Conservation (phyloP, 2,329 filamentous ascomycete genomes). For the Lachnellula hyalina region DNA sequence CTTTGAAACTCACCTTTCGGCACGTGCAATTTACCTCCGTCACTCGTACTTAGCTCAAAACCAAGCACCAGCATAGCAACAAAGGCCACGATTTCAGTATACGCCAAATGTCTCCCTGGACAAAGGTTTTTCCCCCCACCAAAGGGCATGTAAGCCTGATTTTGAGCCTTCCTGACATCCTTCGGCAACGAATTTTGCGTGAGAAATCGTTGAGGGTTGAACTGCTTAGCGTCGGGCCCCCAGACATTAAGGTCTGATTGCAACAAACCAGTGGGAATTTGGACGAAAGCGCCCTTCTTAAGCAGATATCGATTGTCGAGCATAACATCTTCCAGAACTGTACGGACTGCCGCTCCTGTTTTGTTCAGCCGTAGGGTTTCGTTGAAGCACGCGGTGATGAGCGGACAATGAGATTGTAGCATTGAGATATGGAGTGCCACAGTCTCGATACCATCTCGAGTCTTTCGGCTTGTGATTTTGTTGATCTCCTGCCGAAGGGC, state of each 20-base stretch:
- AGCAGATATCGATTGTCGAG: constrained; percentile 38
- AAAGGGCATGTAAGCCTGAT: constrained; percentile 31
- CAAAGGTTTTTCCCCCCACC: constrained; percentile 36
- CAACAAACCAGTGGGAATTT: constrained; percentile 39
- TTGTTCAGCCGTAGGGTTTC: constrained; percentile 40
- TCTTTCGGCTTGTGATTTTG: constrained; percentile 6
- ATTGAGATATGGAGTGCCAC: constrained; percentile 32
- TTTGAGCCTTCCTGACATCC: constrained; percentile 9
- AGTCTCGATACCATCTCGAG: constrained; percentile 3
- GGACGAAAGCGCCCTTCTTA: constrained; percentile 36
- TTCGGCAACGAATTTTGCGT: constrained; percentile 7
- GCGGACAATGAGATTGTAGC: constrained; percentile 35
- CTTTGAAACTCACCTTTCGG: constrained; percentile 7
- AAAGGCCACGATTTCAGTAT: constrained; percentile 33
- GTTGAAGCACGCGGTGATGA: constrained; percentile 39
- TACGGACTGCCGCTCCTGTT: constrained; percentile 34
- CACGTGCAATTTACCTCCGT: constrained; percentile 8
- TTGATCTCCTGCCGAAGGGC: constrained; percentile 30
- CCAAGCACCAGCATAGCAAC: constrained; percentile 30
- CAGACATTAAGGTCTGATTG: constrained; percentile 37
- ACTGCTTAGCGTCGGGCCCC: constrained; percentile 37
- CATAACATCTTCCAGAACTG: constrained; percentile 37
- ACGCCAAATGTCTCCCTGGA: constrained; percentile 35
- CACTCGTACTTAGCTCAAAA: constrained; percentile 25
- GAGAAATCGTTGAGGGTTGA: constrained; percentile 40